Percentiles rank a stretch among this genome's conserved stretches.
Conservation (phyloP, 164 flowering plant species). For the Stephania japonica region DNA sequence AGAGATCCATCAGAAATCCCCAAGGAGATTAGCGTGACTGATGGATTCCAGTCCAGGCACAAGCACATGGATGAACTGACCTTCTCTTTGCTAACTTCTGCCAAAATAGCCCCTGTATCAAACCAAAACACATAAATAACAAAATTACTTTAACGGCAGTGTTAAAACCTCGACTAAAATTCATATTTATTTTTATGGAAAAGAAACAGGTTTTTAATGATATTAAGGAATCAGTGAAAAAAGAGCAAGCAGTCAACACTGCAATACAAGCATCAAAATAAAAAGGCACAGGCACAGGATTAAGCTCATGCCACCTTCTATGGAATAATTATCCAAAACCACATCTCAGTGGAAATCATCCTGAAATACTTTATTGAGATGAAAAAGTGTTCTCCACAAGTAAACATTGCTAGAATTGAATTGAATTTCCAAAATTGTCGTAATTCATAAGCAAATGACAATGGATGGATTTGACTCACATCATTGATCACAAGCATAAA, state of each 20-base stretch:
- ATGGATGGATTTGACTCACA: background rate
- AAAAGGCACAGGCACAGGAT: no score
- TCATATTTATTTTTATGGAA: background rate
- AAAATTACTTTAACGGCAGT: background rate
- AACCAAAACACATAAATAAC: background rate
- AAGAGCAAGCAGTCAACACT: no score
- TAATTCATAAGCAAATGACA: background rate
- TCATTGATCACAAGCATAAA: background rate
- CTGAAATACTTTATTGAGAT: background rate
- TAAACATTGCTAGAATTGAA: background rate
- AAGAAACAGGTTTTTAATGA: no score
- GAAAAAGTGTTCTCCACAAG: background rate
- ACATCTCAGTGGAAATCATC: no score
- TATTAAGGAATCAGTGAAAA: no score
- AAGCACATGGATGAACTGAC: slow-evolving; percentile 88
- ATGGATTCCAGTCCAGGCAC: slow-evolving; percentile 77
- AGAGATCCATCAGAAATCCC: slow-evolving; percentile 86
- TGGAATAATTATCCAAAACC: no score
- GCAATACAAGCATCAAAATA: no score
- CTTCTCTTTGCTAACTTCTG: slow-evolving; percentile 35
- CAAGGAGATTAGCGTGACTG: slow-evolving; percentile 54
- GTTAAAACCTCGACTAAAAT: background rate
- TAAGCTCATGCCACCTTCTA: no score
- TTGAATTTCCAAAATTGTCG: background rate
- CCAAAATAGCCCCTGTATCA: slow-evolving; percentile 37